Base-by-base conservation (phyloP, 305 asterid species). In the Fraxinus velutina region DNA sequence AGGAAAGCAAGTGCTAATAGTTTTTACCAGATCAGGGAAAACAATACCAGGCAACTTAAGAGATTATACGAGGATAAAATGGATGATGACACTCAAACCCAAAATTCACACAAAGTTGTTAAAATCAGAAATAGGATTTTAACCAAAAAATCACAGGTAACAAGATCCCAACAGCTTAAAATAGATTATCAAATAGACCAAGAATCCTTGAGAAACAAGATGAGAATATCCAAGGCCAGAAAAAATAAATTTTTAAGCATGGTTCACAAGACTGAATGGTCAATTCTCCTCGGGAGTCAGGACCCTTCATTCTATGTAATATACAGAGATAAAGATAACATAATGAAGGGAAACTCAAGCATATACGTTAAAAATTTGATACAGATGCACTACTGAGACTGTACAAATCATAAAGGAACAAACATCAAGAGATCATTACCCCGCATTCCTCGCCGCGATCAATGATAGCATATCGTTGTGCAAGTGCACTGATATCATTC, bases 401-500 rank as follows among this genome's bases (percentile, higher is more conserved):
- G 66, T 39, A 27, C 82, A 77, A 24, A 55, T 52, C 3, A 78
- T 17, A 77, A 42, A 52, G 39, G 39, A 52, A 52, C 62, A 75
- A 82, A 82, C 30, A 82, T 66, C 71, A 79, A 55, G 84, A 84
- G 75, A 84, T 79, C 80, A 83, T 90, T 93, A 96, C 99, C 96
- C 98, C 99, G 84, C 99, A 96, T 83, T 92, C 98, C 86, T 96
- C 99, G 72, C 91, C 97, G 71, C 92, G 90, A 84, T 91, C 92
- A 81, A 96, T 89, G 85, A 96, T 86, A 79, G 98, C 91, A 87
- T 90, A 96, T 83, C 99, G 89, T 76, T 96, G 98, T 68, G 97
- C 93, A 82, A 94, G 98, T 39, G 98, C 92, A 84, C 92, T 93
- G 34, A 96, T 96, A 85, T 96, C 99, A 81, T 89, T 94, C 88